A percentile compares a stretch with the other conserved stretches of the same genome.
Evolutionary conservation across 2,329 filamentous ascomycete genomes (phyloP).

Genomic region (Fusarium guadeloupense): DNA sequence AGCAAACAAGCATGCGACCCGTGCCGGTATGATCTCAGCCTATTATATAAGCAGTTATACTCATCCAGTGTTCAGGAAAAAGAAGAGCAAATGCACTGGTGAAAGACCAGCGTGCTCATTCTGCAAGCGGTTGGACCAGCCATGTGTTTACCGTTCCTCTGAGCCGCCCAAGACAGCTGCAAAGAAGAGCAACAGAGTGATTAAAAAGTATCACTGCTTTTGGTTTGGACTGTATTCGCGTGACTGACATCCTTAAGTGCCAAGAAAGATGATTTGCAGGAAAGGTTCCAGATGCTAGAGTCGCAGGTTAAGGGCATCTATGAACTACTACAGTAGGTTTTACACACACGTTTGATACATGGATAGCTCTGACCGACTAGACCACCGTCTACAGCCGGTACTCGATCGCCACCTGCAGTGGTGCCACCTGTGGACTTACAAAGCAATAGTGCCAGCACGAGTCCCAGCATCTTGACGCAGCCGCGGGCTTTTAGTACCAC

Average conservation of each 20-base stretch:
- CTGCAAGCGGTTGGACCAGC: neutral
- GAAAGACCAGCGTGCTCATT: conserved; percentile 15
- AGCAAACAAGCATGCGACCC: conserved; percentile 17
- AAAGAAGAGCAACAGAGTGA: neutral
- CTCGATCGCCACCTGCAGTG: neutral
- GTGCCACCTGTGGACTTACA: neutral
- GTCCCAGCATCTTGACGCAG: neutral
- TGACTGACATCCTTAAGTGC: neutral
- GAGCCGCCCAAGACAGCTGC: neutral
- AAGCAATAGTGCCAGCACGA: neutral
- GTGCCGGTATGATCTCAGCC: neutral
- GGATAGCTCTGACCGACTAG: neutral
- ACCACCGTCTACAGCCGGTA: neutral
- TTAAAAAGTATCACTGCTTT: neutral
- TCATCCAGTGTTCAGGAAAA: neutral
- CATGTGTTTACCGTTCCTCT: neutral
- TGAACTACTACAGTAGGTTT: neutral
- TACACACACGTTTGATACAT: neutral
- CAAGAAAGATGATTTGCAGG: neutral
- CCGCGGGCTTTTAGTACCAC: neutral
- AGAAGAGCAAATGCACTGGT: conserved; percentile 17
- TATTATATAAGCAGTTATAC: neutral
- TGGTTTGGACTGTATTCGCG: rapidly evolving
- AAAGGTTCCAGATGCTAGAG: conserved; percentile 3
- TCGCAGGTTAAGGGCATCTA: conserved; percentile 8